Evolutionary conservation across 2,329 filamentous ascomycete species (phyloP), one percentile per base, ranked within the genome.

Genomic region (Elsinoe arachidis): DNA sequence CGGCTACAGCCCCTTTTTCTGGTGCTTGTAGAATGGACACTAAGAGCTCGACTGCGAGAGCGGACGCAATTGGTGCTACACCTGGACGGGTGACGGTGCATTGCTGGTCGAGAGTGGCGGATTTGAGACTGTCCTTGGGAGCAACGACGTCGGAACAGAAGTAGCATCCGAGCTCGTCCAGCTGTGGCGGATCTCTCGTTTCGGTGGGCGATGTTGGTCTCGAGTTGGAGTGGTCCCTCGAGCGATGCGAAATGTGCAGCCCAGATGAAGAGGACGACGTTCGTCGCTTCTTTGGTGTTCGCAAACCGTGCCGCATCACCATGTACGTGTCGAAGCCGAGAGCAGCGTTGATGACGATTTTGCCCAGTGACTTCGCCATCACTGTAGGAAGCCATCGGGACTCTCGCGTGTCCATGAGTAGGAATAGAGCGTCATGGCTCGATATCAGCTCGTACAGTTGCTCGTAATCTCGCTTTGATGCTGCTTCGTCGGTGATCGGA

Each of bases 111-210:
- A 99, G 83, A 0, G 93, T 97, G 64, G 91, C 88, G 66, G 96
- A 90, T 72, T 92, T 96, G 68, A 96, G 81, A 76, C 95, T 91
- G 74, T 97, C 90, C 61, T 86, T 86, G 19, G 93, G 93, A 5
- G 92, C 89, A 52, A 97, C 92, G 23, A 99, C 92, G 69, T 99
- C 93, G 66, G 95, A 97, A 74, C 93, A 99, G 72, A 97, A 99
- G 70, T 99, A 99, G 73, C 93, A 99, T 9, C 93, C 93, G 23
- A 97, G 78, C 23, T 88, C 83, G 54, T 83, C 76, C 2, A 41
- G 17, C 19, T 47, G 21, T n/a, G 55, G 33, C 3, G 33, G 76
- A 53, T 78, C 74, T 41, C 73, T 70, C 2, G 78, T 15, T 33
- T 38, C 53, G 14, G 55, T 39, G 3, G 59, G 49, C 19, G 56